phyloP scores from a whole-genome alignment of 495 filamentous ascomycete species.

The Penicillium malachiteum region DNA sequence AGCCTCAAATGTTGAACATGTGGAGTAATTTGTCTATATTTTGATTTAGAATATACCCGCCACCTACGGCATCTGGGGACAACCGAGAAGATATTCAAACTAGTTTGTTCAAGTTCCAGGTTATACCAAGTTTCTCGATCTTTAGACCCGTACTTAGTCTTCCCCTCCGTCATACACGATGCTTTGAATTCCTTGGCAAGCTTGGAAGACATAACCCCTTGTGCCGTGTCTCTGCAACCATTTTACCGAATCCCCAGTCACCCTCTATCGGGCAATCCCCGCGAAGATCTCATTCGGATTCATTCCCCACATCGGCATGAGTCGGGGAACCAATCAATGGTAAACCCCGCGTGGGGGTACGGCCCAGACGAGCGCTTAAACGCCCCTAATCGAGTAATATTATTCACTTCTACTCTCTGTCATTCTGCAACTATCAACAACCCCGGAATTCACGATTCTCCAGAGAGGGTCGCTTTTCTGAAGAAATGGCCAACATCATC shows the following conservation, averaged over 20 bases:
- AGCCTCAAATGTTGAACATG: slow-evolving; percentile 20
- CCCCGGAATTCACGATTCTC: slow-evolving; percentile 4
- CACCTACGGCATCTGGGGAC: too few species aligned
- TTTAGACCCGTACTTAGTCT: too few species aligned
- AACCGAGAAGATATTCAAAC: too few species aligned
- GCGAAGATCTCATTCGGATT: neutral
- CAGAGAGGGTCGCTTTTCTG: neutral
- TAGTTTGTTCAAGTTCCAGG: too few species aligned
- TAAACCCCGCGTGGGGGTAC: slow-evolving; percentile 1
- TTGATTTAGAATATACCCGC: neutral
- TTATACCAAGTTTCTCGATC: too few species aligned
- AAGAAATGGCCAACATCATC: slow-evolving; percentile 1
- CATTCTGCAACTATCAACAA: slow-evolving; percentile 3
- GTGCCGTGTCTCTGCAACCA: neutral
- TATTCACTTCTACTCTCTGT: slow-evolving; percentile 6
- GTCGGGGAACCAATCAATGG: slow-evolving; percentile 10
- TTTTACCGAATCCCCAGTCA: neutral
- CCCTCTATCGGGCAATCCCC: slow-evolving; percentile 9
- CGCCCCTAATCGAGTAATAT: slow-evolving; percentile 19
- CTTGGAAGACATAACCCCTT: neutral
- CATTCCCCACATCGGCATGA: slow-evolving; percentile 6
- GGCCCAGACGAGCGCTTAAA: slow-evolving; percentile 19
- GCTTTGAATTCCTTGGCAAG: neutral
- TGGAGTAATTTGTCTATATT: slow-evolving; percentile 21
- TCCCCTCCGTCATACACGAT: too few species aligned